Percentiles rank a stretch among this genome's conserved stretches.
These are phyloP conservation scores for Rhizodiscina lignyota DNA, from an alignment of 495 filamentous ascomycete species.

Conservation along the genomic window DNA sequence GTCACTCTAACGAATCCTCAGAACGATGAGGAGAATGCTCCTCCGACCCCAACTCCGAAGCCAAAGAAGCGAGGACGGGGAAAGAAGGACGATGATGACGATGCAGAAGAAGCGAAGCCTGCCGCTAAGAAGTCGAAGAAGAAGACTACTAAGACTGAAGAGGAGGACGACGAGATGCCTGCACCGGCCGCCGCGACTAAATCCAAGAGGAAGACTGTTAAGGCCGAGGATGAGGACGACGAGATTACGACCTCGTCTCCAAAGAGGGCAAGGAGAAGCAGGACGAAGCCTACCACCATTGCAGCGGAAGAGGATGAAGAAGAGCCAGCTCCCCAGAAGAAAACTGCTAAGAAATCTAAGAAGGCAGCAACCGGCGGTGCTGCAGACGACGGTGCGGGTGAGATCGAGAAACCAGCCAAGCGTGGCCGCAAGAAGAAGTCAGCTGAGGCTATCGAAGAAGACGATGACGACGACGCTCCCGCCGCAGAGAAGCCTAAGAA, in stretches of 20 bases:
- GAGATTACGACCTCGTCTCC: no score
- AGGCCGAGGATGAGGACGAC: conserved; percentile 16
- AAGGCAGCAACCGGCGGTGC: no score
- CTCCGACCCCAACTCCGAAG: conserved; percentile 3
- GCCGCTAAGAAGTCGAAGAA: conserved; percentile 9
- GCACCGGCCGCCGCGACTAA: conserved; percentile 4
- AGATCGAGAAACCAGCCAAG: conserved; percentile 2
- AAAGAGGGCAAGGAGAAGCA: conserved; percentile 12
- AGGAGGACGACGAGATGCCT: conserved; percentile 3
- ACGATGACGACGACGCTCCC: conserved; percentile 2
- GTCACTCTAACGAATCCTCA: conserved; percentile 10
- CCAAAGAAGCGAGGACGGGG: conserved; percentile 10
- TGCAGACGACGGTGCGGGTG: no score
- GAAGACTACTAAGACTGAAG: conserved; percentile 2
- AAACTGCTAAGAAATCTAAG: conserved; percentile 17
- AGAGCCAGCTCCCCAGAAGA: conserved; percentile 6
- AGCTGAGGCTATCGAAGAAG: conserved; percentile 1
- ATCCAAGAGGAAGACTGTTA: conserved; percentile 4
- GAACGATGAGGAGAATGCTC: conserved; percentile 20
- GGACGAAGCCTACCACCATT: conserved; percentile 13
- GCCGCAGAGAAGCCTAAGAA: conserved; percentile 1
- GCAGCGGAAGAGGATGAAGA: no score
- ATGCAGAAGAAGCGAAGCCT: conserved; percentile 22
- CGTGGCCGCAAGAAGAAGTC: not conserved
- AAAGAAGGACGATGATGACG: conserved; percentile 7